A percentile compares a stretch with the other conserved stretches of the same genome.
Conservation (phyloP, 1,284 basidiomycete species). For the Tilletiopsis washingtonensis region DNA sequence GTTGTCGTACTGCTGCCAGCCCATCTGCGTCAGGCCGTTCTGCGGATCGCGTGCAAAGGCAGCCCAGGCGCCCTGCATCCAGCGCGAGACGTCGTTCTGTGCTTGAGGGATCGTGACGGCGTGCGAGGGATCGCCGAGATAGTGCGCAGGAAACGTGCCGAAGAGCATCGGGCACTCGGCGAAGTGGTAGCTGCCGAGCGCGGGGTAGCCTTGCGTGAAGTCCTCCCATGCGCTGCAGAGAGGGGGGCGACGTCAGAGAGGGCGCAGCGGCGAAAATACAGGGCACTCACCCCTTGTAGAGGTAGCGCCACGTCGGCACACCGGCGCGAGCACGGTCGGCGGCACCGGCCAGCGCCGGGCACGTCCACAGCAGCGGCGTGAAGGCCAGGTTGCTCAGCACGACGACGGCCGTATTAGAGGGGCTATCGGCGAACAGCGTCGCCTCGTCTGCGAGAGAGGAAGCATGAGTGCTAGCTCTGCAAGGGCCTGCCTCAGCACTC, state of each 20-base stretch:
- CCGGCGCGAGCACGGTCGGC: conserved; percentile 1
- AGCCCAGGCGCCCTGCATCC: conserved; percentile 3
- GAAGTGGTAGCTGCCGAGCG: conserved; percentile 3
- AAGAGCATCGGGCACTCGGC: conserved; percentile 1
- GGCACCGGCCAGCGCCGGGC: conserved; percentile 6
- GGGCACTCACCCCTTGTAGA: no score
- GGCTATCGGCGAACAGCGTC: conserved; percentile 5
- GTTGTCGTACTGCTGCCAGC: conserved; percentile 2
- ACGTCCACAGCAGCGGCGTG: conserved; percentile 11
- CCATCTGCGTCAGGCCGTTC: not conserved
- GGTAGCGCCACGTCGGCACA: conserved; percentile 14
- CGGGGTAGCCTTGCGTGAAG: not conserved
- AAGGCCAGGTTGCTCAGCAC: conserved; percentile 1
- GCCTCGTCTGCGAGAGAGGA: no score
- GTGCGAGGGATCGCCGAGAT: not conserved
- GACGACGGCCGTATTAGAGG: not conserved
- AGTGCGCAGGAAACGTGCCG: not conserved
- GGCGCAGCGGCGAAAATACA: no score
- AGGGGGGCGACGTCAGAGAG: no score
- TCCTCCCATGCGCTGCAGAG: conserved; percentile 1
- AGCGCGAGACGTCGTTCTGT: not conserved
- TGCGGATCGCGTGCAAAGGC: conserved; percentile 1
- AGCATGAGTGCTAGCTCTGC: no score
- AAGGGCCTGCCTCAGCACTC: no score
- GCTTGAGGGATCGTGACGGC: not conserved